Base-by-base conservation (phyloP, 1,139 yeast species). In the Kurtzmaniella quercitrusa region DNA sequence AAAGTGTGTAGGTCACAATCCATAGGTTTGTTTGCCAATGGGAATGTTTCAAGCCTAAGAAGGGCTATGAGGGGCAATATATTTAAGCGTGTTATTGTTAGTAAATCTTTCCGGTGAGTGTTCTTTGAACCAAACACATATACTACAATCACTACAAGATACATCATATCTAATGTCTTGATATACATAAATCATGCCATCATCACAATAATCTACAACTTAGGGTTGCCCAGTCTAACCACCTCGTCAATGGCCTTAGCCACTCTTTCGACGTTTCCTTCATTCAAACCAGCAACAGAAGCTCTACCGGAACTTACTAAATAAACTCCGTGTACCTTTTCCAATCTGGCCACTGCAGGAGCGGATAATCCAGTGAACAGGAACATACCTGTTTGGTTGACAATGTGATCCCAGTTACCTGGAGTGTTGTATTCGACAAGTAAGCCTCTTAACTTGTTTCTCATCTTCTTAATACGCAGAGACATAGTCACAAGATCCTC, bases 331-430 rank as follows among this genome's bases (percentile, higher is more conserved):
- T 86, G 95, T 52, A 81, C 79, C 52, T 75, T 65, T 59, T 88
- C 95, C 48, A 91, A 76, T 52, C 87, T 76, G 45, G 77, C 78
- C 42, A 88, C 97, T 80, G 88, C 93, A 41, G 83, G 88, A 20
- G 84, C 73, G 18, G 76, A 67, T 53, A 93, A 75, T 1, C 96
- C 98, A 20, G 98, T 91, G 68, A 83, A 93, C 43, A 96, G 88
- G 65, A 93, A 93, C 98, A 93, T 93, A 54, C 98, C 98, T 47
- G 88, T 85, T 69, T 93, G 98, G 50, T 77, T 74, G 42, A 87
- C 88, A 55, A 93, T 88, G 65, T 91, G 98, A 53, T 84, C 88
- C 98, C 98, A 93, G 62, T 75, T 80, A 44, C 95, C 95, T 41
- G 94, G 93, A 39, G 98, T 88, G 12, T 78, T 76, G 50, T 88